Percentiles rank a stretch among this genome's conserved stretches.
Conservation (phyloP, 768 basidiomycete genomes). For the Mycena vitilis region DNA sequence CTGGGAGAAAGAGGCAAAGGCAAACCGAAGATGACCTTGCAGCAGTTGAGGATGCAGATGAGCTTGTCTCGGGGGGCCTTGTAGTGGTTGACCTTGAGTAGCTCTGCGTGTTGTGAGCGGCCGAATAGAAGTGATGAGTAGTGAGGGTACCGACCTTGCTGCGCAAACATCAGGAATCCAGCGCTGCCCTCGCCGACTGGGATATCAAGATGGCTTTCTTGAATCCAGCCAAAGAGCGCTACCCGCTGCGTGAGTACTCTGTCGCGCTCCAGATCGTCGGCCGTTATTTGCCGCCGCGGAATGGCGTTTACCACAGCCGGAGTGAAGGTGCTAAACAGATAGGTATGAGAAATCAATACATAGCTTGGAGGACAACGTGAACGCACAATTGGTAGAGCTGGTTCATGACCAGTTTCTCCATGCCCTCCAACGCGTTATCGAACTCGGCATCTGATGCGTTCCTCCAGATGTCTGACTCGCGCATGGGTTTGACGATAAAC, state of each 20-base stretch:
- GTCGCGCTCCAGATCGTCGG: conserved; percentile 97
- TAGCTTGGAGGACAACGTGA: neutral
- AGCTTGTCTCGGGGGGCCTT: conserved; percentile 98
- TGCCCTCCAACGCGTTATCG: conserved; percentile 96
- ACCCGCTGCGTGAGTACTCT: conserved; percentile 91
- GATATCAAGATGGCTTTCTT: conserved; percentile 90
- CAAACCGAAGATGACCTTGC: conserved; percentile 99
- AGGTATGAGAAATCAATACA: conserved; percentile 11
- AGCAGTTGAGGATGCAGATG: conserved; percentile 96
- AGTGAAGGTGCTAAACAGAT: conserved; percentile 82
- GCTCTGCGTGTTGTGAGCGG: conserved; percentile 60
- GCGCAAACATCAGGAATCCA: conserved; percentile 90
- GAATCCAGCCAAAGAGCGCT: conserved; percentile 90
- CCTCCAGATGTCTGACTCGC: conserved; percentile 85
- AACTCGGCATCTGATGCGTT: conserved; percentile 85
- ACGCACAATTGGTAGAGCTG: conserved; percentile 93
- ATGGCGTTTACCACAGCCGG: conserved; percentile 77
- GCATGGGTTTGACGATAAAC: conserved; percentile 94
- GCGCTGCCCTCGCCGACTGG: conserved; percentile 78
- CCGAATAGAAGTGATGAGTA: neutral
- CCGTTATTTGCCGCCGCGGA: conserved; percentile 83
- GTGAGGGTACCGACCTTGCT: conserved; percentile 72
- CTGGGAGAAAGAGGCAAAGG: conserved; percentile 29
- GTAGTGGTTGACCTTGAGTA: conserved; percentile 97
- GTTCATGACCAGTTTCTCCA: conserved; percentile 99